Base-by-base conservation (phyloP, 2,329 filamentous ascomycete genomes). In the Penicillium sp. region DNA sequence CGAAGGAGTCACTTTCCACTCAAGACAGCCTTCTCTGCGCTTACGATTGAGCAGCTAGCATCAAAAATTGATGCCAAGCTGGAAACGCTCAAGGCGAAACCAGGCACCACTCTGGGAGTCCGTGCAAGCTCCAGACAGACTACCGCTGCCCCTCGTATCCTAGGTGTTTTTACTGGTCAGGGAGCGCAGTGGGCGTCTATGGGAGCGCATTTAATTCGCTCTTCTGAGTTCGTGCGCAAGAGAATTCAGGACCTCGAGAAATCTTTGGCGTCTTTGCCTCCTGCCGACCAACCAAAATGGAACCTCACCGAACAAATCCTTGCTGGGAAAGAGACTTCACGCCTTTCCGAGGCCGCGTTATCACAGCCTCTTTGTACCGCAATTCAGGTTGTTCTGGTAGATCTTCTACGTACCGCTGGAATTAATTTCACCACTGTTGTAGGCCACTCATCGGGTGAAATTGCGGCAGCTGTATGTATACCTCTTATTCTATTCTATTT, bases 391-490 rank as follows among this genome's bases (percentile, higher is more conserved):
- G 43, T 57, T 1, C 55, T 64, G 3, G 58, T 63, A 2, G 59
- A 59, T 23, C 46, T 64, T 16, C 57, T 64, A 14, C 52, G 55
- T 1, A 46, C 60, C 0, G 69, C 68, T 11, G 68, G 69, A 11
- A 55, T 77, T n/a, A 46, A 43, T 0, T 66, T 74, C 7, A 20
- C 49, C 5, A 68, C 66, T 3, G 72, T 75, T 1, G 68, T 77
- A 2, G 77, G 78, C 16, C 78, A 79, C 61, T 78, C 76, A 0
- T 75, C 72, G 0, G 78, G 78, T 12, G 78, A 80, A 60, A 80
- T 80, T n/a, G 78, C 65, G 0, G 78, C 79, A 0, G 80, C 77
- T 21, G 26, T 28, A 28, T 8, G 26, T 28, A 28, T 28, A 28
- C 26, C 26, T 28, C 26, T 4, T 28, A 28, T 28, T 28, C 8